These are phyloP conservation scores for Flaveria sonorensis DNA, from an alignment of 129 eudicot genomes.

Conservation along the genomic window DNA sequence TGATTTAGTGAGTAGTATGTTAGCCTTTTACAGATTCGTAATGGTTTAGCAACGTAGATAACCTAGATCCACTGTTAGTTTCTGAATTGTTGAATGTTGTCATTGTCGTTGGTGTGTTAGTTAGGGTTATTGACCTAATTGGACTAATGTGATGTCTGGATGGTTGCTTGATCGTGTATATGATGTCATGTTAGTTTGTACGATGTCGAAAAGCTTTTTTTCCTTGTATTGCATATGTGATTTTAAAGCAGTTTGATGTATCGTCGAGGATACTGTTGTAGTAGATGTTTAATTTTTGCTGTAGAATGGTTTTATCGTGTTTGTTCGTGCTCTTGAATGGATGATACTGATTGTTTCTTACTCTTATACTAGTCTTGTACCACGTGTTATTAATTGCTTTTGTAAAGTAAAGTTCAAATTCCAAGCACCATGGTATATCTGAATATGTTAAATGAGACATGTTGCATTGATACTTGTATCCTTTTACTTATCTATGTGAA, in stretches of 20 bases:
- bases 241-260: not conserved
- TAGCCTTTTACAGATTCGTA: not conserved
- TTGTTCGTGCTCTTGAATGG: too few relatives aligned
- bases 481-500: conserved; percentile 14
- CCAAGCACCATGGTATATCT: not conserved
- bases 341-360: too few relatives aligned
- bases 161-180: conserved; percentile 22
- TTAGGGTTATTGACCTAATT: conserved; percentile 1
- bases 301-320: too few relatives aligned
- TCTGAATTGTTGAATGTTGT: conserved; percentile 15
- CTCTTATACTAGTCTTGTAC: too few relatives aligned
- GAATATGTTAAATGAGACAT: not conserved
- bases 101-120: not conserved
- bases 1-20: not conserved
- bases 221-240: not conserved
- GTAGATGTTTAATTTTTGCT: too few relatives aligned
- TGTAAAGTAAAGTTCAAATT: not conserved
- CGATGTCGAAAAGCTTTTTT: not conserved
- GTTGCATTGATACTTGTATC: not conserved
- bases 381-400: not conserved
- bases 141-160: conserved; percentile 14
- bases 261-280: too few relatives aligned
- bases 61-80: conserved; percentile 3
- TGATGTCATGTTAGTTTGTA: not conserved
- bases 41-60: not conserved